A percentile compares a stretch with the other conserved stretches of the same genome.
Conservation (phyloP, 2,329 filamentous ascomycete species). For the Claviceps sp. region DNA sequence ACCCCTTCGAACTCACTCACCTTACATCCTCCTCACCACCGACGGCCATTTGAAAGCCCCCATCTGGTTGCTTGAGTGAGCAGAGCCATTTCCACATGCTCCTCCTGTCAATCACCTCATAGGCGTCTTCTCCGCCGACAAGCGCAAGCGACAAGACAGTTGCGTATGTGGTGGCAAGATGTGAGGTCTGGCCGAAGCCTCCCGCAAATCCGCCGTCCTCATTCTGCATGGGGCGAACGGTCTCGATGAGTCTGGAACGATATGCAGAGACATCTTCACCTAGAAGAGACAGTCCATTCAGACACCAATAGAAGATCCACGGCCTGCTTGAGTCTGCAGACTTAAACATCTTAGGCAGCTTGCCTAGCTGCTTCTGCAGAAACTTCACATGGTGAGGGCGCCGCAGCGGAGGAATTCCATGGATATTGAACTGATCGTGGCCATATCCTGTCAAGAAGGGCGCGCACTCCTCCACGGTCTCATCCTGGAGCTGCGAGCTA, state of each 20-base stretch:
- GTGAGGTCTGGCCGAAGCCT: conserved; percentile 80
- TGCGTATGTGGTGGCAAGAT: conserved; percentile 83
- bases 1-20: conserved; percentile 23
- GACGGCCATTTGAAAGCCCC: conserved; percentile 77
- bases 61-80: conserved; percentile 70
- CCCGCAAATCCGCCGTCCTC: conserved; percentile 76
- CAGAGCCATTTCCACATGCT: conserved; percentile 88
- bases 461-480: conserved; percentile 55
- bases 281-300: conserved; percentile 61
- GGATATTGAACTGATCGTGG: conserved; percentile 45
- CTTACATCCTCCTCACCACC: conserved; percentile 89
- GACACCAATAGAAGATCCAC: conserved; percentile 90
- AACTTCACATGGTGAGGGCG: conserved; percentile 49
- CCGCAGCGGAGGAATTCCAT: conserved; percentile 64
- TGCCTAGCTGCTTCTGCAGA: conserved; percentile 42
- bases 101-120: conserved; percentile 65
- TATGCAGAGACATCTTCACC: conserved; percentile 61
- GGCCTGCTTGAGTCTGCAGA: conserved; percentile 75
- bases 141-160: conserved; percentile 64
- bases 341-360: conserved; percentile 57
- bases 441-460: conserved; percentile 49
- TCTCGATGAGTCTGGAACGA: conserved; percentile 56
- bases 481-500: conserved; percentile 54
- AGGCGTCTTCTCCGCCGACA: conserved; percentile 61
- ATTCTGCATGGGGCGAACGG: conserved; percentile 74